Evolutionary conservation across 2,329 filamentous ascomycete genomes (phyloP).

Genomic region (Colletotrichum sp.): DNA sequence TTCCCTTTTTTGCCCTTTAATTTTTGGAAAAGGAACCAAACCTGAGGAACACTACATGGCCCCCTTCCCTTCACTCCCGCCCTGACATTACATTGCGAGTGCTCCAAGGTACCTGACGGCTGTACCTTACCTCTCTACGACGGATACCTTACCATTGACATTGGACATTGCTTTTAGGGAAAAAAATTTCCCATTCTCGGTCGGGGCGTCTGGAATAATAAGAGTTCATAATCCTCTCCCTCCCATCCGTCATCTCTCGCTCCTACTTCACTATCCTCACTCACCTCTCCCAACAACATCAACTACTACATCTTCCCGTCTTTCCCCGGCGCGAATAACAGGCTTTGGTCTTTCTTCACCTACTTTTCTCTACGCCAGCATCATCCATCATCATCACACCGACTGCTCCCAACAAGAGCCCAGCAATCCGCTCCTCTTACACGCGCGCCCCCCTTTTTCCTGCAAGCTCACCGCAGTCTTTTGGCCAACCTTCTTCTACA

Average conservation of each 20-base stretch:
- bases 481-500: not conserved
- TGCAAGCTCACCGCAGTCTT: constrained; percentile 18
- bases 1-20: constrained; percentile 19
- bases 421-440: not conserved
- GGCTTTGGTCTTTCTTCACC: constrained; percentile 2
- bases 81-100: constrained; percentile 17
- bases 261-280: constrained; percentile 11
- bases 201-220: constrained; percentile 12
- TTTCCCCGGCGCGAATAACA: not conserved
- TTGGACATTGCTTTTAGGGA: constrained; percentile 2
- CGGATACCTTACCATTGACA: not conserved
- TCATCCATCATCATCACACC: not conserved
- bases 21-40: constrained; percentile 21
- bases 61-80: constrained; percentile 18
- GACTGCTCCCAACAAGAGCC: not conserved
- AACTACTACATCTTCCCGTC: not conserved
- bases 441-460: constrained; percentile 9
- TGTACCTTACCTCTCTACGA: not conserved
- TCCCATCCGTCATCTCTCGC: constrained; percentile 4
- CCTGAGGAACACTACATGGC: constrained; percentile 19
- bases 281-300: not conserved
- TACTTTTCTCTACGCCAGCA: not conserved
- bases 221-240: constrained; percentile 21
- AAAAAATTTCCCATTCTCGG: constrained; percentile 22
- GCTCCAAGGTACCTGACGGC: constrained; percentile 1